Percentiles rank a stretch among this genome's conserved stretches.
Conservation (phyloP, 169 alveolate genomes). For the Eimeria maxima region DNA sequence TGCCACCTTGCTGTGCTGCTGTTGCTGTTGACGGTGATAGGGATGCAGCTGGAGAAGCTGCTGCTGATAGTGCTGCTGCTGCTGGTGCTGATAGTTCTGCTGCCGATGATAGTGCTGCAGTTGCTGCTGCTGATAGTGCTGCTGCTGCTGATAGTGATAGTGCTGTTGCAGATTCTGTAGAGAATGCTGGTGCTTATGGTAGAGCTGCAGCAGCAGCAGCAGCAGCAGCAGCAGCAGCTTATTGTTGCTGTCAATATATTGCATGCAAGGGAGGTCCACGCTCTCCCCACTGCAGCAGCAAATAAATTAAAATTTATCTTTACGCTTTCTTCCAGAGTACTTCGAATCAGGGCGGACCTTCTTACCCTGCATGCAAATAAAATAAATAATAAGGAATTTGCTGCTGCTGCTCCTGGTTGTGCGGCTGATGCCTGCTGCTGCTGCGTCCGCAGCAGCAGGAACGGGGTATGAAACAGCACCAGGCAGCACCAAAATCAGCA, state of each 20-base stretch:
- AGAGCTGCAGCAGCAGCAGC: background rate
- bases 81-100: background rate
- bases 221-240: conserved; percentile 14
- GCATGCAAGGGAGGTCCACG: too few species aligned
- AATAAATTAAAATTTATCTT: conserved; percentile 83
- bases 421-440: too few species aligned
- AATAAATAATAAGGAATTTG: background rate
- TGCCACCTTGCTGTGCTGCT: background rate
- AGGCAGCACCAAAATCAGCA: background rate
- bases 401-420: too few species aligned
- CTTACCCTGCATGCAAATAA: conserved; percentile 65
- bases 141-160: background rate
- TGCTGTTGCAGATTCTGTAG: background rate
- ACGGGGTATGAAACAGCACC: background rate
- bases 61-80: background rate
- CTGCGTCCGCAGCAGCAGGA: conserved; percentile 8
- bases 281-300: too few species aligned
- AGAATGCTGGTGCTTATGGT: background rate
- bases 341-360: conserved; percentile 95
- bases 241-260: too few species aligned
- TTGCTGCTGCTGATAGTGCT: background rate
- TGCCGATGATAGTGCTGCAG: background rate
- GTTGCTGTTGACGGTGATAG: background rate
- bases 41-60: background rate
- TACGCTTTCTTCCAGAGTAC: conserved; percentile 96